Base-by-base conservation (phyloP, 345 rosid genomes). In the Aegle marmelos region DNA sequence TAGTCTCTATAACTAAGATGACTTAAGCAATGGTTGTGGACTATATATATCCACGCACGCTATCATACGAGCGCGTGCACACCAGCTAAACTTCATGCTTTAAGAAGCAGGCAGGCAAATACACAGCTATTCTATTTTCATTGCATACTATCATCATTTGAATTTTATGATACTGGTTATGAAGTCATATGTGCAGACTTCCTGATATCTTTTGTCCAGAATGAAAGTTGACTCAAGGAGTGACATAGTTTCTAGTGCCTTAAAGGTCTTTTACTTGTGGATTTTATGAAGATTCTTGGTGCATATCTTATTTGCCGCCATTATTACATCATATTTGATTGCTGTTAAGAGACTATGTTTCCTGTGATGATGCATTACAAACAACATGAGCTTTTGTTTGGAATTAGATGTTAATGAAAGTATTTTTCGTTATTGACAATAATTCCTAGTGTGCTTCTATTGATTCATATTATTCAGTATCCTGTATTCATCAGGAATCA, bases 1-100 rank as follows among this genome's bases (percentile, higher is more conserved):
- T 64, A 48, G 64, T n/a, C 6, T 28, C 24, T 54, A 37, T 79
- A 65, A 39, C 56, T 73, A 57, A 39, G 56, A 77, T 17, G 9
- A 64, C 60, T 68, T 70, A n/a, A 25, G 22, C 56, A 71, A 13
- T 63, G 33, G 75, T 61, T 78, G 34, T 45, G n/a, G 56, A 36
- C 58, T 45, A 39, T 53, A 17, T 70, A 61, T 50, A 6, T 4
- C 7, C 22, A 19, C 57, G 0, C 57, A 17, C 22, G 5, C 56
- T 14, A 16, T 50, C 56, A 50, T 50, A 50, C 22, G 22, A 25
- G 1, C 33, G 62, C 3, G 2, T 33, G 13, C 54, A 8, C 14
- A 14, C n/a, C 5, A 31, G 21, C 30, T 41, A 69, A 74, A 63
- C 48, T 63, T 45, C 22, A 45, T 48, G 30, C 39, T 21, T 75